phyloP scores from a whole-genome alignment of 257 asterid genomes.

The Haberlea rhodopensis region DNA sequence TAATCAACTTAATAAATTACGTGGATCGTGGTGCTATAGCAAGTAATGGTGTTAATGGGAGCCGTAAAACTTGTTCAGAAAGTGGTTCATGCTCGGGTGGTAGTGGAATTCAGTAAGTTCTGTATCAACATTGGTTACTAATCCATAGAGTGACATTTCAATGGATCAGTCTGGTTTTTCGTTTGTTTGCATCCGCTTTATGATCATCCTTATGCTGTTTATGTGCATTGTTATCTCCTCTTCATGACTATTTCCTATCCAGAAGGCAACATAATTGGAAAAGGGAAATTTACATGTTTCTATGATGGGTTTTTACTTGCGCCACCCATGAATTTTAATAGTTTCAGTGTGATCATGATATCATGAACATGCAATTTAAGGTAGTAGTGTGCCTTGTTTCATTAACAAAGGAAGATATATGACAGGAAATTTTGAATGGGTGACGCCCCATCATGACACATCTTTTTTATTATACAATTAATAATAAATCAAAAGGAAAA shows the following conservation, averaged over 20 bases:
- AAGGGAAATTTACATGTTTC: neutral
- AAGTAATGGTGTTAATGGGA: slow-evolving; percentile 89
- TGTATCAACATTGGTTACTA: neutral
- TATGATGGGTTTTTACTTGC: neutral
- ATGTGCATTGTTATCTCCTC: neutral
- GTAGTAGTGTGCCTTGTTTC: neutral
- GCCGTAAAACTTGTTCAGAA: slow-evolving; percentile 47
- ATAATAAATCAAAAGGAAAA: too few species aligned
- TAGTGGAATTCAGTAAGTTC: slow-evolving; percentile 77
- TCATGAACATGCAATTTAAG: neutral
- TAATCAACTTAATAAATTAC: slow-evolving; percentile 71
- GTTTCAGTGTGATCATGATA: too few species aligned
- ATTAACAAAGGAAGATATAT: neutral
- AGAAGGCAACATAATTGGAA: neutral
- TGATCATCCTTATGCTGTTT: neutral
- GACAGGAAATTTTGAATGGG: neutral
- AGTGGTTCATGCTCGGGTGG: slow-evolving; percentile 62
- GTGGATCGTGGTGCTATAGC: slow-evolving; percentile 88
- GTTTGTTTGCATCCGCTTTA: neutral
- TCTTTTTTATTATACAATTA: neutral
- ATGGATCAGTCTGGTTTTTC: neutral
- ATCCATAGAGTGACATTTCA: neutral
- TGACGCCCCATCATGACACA: neutral
- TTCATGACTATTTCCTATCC: neutral
- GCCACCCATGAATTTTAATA: neutral